phyloP scores from a whole-genome alignment of 805 yeast genomes.

The Maudiozyma barnettii region DNA sequence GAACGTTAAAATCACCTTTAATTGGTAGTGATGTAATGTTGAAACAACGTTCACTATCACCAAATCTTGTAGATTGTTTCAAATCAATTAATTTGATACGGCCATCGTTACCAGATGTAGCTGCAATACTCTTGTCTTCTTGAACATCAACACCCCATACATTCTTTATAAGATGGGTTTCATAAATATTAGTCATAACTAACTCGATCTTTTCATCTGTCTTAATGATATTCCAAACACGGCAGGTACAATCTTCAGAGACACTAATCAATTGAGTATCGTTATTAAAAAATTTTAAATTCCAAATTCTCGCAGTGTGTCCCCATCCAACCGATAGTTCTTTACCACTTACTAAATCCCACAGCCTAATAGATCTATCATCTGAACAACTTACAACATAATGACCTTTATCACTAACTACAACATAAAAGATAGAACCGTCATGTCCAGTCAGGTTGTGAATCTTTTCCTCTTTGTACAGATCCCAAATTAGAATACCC shows the following conservation, averaged over 20 bases:
- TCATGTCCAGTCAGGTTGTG: slow-evolving; percentile 66
- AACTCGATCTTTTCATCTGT: slow-evolving; percentile 8
- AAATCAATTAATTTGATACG: slow-evolving; percentile 58
- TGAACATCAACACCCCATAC: slow-evolving; percentile 71
- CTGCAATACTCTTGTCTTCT: slow-evolving; percentile 40
- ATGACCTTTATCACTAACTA: slow-evolving; percentile 45
- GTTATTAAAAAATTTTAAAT: slow-evolving; percentile 44
- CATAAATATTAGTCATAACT: slow-evolving; percentile 35
- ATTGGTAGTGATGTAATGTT: slow-evolving; percentile 29
- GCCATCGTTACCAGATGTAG: slow-evolving; percentile 94
- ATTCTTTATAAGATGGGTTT: slow-evolving; percentile 76
- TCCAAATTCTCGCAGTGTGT: slow-evolving; percentile 92
- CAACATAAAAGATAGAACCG: slow-evolving; percentile 84
- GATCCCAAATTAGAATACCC: slow-evolving; percentile 75
- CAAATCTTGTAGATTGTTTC: slow-evolving; percentile 22
- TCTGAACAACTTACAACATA: slow-evolving; percentile 79
- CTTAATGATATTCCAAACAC: slow-evolving; percentile 55
- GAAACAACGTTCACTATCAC: slow-evolving; percentile 22
- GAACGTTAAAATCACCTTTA: slow-evolving; percentile 14
- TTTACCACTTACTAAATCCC: slow-evolving; percentile 50
- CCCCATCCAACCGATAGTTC: slow-evolving; percentile 87
- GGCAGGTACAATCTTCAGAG: slow-evolving; percentile 80
- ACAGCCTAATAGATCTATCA: slow-evolving; percentile 78
- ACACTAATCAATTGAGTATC: slow-evolving; percentile 45
- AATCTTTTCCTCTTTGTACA: slow-evolving; percentile 34